Evolutionary conservation across 2,329 filamentous ascomycete genomes (phyloP).

Genomic region (Aureobasidium mangrovei): DNA sequence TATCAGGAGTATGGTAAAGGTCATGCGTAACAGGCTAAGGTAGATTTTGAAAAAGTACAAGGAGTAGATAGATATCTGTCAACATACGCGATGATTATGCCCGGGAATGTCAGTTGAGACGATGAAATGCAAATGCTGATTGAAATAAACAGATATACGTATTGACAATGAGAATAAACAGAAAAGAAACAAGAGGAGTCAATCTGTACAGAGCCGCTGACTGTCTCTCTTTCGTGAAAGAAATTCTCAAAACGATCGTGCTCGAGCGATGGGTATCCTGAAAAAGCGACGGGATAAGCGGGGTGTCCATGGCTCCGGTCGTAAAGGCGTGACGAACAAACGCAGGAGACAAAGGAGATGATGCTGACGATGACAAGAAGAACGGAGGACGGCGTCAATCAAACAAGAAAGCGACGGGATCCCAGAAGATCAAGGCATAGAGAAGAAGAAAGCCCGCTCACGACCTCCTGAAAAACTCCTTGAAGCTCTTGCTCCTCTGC

Average conservation of each 20-base stretch:
- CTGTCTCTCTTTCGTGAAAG: no score
- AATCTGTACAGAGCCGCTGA: no score
- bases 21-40: constrained; percentile 23
- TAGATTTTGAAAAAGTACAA: background rate
- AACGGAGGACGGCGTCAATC: background rate
- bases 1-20: constrained; percentile 36
- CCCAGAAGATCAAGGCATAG: background rate
- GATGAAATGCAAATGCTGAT: background rate
- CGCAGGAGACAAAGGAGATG: background rate
- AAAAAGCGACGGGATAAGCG: no score
- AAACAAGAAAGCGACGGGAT: background rate
- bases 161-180: background rate
- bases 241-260: no score
- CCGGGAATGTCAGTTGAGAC: no score
- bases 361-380: background rate
- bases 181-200: background rate
- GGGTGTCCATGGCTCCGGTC: no score
- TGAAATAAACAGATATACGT: background rate
- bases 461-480: constrained; percentile 7
- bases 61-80: no score
- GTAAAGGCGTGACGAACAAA: background rate
- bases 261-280: no score
- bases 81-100: no score
- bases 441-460: background rate
- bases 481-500: constrained; percentile 9